Evolutionary conservation across 2,329 filamentous ascomycete genomes (phyloP), one percentile per base, ranked within the genome.

Genomic region (Raffaelea ambrosiae): DNA sequence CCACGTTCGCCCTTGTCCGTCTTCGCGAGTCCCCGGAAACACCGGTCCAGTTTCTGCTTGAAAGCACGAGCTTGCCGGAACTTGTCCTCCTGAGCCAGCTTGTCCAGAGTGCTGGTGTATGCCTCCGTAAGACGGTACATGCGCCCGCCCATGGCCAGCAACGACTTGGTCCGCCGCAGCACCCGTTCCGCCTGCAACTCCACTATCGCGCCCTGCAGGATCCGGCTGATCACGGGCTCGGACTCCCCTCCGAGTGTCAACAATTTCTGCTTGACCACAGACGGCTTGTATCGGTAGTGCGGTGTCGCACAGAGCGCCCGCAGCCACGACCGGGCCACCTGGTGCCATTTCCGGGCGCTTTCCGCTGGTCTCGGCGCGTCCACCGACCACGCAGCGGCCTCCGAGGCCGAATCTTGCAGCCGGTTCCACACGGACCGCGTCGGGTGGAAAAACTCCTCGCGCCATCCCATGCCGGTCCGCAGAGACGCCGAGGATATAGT

Each of bases 91-190:
- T 73, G 71, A 23, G 77, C 72, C 35, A 73, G 63, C 54, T 83
- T 81, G 18, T 73, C 68, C 14, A 88, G 72, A 7, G 71, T 66
- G 29, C 72, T 70, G 8, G 72, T 66, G 53, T 83, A 81, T 23
- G 72, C 69, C 52, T 81, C 76, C 46, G 79, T 78, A 31, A 86
- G 72, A 38, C 76, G 71, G 61, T 81, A 88, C 11, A 79, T 78
- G 10, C 79, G 72, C 1, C 81, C 82, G 3, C 73, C 73, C 26
- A 67, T 63, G n/a, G 77, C 65, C 1, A 73, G 71, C 23, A 79
- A 75, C 18, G 76, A 71, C 53, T 80, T 83, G 46, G 73, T 77
- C 54, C 76, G 75, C 55, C 77, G 77, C 33, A 79, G 74, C 22
- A 89, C 65, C 44, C 71, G 71, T 36, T 72, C 66, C 7, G 63